Evolutionary conservation across 441 rosid genomes (phyloP), one percentile per base, ranked within the genome.

Genomic region (Theobroma grandiflorum): DNA sequence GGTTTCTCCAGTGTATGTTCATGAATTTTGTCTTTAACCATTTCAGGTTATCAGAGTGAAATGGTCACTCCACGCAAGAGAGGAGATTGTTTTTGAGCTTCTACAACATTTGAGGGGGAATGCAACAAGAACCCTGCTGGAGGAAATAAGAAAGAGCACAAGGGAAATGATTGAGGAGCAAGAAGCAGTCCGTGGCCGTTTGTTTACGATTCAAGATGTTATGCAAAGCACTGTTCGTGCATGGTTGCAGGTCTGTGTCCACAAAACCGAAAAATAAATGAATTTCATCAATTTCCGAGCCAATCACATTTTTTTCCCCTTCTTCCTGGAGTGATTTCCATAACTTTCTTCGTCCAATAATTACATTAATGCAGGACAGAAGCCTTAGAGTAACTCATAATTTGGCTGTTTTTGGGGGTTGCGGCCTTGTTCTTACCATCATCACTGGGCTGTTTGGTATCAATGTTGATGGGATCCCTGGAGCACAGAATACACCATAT

Each of bases 1-100:
- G 9, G 57, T 74, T 37, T 33, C 40, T 37, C 59, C 57, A 2
- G 14, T 22, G 43, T 14, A 38, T 65, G 22, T 62, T 49, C 9
- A 47, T 45, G 42, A 11, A 35, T 43, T 76, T 66, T 38, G 31
- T 38, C 50, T 47, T 31, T 78, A 4, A 55, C 64, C 37, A 50
- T 79, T 74, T 73, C 86, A 95, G 98, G 97, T 92, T 80, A 95
- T 97, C 72, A 87, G 99, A 85, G 99, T 97, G 83, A 97, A 97
- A 86, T 97, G 99, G 98, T 95, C 99, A 8, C 97, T 97, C 35
- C 99, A 97, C 58, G 99, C 99, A 6, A 89, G 98, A 84, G 98
- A 95, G 80, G 99, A 97, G 89, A 97, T 97, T 8, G 86, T 95
- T 81, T 97, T 92, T 71, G 98, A 95, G 90, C 98, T 95, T 81